A percentile compares a stretch with the other conserved stretches of the same genome.
phyloP scores from a whole-genome alignment of 2,329 filamentous ascomycete species.

The Ophiostoma ips region DNA sequence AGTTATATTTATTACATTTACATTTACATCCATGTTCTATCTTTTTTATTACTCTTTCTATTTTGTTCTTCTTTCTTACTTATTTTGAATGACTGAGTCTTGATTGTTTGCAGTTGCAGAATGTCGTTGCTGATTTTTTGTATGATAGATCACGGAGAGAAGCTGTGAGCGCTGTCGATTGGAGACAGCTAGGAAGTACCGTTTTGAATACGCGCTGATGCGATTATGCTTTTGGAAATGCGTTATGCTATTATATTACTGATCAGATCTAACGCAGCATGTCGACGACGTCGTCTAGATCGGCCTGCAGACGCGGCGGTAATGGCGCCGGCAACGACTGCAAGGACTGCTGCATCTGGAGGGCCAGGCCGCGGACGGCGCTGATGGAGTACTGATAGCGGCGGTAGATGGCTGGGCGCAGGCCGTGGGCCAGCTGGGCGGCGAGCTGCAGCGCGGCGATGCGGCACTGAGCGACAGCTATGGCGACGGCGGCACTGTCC shows the following conservation, averaged over 20 bases:
- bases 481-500: constrained; percentile 24
- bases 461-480: constrained; percentile 32
- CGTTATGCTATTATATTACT: constrained; percentile 16
- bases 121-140: background rate
- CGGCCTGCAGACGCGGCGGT: background rate
- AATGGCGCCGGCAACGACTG: background rate
- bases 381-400: constrained; percentile 37
- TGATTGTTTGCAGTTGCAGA: background rate
- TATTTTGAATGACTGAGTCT: background rate
- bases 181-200: background rate
- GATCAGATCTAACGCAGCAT: constrained; percentile 5
- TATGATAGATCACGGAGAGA: background rate
- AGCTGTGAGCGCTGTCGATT: background rate
- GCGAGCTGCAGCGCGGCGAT: constrained; percentile 12
- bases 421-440: background rate
- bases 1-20: background rate
- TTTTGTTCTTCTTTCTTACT: too few species aligned
- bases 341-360: background rate
- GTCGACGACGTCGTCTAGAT: constrained; percentile 15
- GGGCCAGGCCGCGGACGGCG: constrained; percentile 35
- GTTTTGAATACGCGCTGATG: constrained; percentile 4
- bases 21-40: background rate
- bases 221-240: constrained; percentile 1
- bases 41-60: background rate
- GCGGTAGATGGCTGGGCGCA: constrained; percentile 1